These are phyloP conservation scores for Blastobotrys serpentis DNA, from an alignment of 1,139 yeast genomes.

Conservation along the genomic window DNA sequence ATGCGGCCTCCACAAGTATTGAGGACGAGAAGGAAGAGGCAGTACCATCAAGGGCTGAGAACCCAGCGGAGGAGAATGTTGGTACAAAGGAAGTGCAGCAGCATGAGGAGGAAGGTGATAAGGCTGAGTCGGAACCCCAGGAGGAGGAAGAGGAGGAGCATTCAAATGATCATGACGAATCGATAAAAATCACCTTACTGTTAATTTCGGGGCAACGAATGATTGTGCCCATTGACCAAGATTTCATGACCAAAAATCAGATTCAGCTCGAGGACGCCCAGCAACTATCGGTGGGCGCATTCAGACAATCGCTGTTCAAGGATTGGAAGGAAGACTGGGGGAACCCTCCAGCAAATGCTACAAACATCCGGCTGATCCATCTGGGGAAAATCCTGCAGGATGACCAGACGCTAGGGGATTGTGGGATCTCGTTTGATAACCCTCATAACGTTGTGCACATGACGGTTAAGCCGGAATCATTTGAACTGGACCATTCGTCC, in stretches of 20 bases:
- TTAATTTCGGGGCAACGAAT: conserved; percentile 31
- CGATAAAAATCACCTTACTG: conserved; percentile 27
- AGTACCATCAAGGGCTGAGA: too few species aligned
- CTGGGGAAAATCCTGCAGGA: conserved; percentile 37
- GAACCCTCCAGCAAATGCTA: conserved; percentile 25
- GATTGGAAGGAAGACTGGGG: conserved; percentile 32
- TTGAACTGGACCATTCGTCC: conserved; percentile 26
- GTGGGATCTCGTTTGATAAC: conserved; percentile 20
- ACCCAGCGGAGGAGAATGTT: too few species aligned
- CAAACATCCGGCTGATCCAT: conserved; percentile 33
- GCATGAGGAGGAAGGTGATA: too few species aligned
- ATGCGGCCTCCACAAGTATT: too few species aligned
- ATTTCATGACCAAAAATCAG: conserved; percentile 13
- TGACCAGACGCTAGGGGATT: conserved; percentile 26
- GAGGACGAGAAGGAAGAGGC: too few species aligned
- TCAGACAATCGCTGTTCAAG: conserved; percentile 26
- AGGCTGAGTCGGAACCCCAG: too few species aligned
- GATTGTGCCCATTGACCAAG: conserved; percentile 24
- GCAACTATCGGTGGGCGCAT: conserved; percentile 24
- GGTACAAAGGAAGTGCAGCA: too few species aligned
- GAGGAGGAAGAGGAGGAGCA: too few species aligned
- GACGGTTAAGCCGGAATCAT: conserved; percentile 34
- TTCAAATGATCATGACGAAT: conserved; percentile 10
- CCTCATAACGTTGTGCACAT: conserved; percentile 32
- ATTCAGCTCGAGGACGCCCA: conserved; percentile 22